Evolutionary conservation across 2,329 filamentous ascomycete genomes (phyloP), one percentile per base, ranked within the genome.

Genomic region (Diaporthe helianthi): DNA sequence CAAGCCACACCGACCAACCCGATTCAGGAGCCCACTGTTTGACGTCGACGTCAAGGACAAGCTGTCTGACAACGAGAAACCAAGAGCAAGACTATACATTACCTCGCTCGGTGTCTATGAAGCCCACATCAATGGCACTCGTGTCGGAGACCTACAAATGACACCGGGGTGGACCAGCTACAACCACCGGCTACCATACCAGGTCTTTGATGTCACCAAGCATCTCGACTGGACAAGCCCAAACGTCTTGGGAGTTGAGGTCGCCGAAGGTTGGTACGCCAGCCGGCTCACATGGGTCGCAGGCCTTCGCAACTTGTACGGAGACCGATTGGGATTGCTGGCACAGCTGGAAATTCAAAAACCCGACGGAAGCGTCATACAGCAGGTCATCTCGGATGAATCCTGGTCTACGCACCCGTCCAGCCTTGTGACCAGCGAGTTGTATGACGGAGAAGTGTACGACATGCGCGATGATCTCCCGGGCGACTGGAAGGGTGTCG

Each of bases 181-280:
- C 73, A 74, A 80, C 1, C 77, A 82, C 68, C 78, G 83, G 4
- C 76, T 83, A 15, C 74, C 76, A 8, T 86, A 85, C 64, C 79
- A 83, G 69, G 78, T 78, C 0, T 82, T 80, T 55, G 82, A 86
- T 72, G 79, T 85, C 2, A 78, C 76, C 2, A 33, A 73, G 0
- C 73, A 81, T 2, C 55, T 84, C 7, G 73, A 71, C 38, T 61
- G 58, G 9, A 51, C 72, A 0, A 77, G 77, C 1, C 58, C 69
- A 13, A 86, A 86, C 72, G 76, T 76, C 0, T 76, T 87, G 51
- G 81, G 77, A 0, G 80, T 84, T 1, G 81, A 83, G 24, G 82
- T 87, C 7, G 83, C 79, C 4, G 84, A 86, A 73, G 85, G 85
- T 0, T 88, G 85, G 86, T 87, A 81, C 58, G 74, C 79, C n/a